These are phyloP conservation scores for Phytopythium vexans DNA, from an alignment of 352 stramenopile genomes.

Conservation along the genomic window DNA sequence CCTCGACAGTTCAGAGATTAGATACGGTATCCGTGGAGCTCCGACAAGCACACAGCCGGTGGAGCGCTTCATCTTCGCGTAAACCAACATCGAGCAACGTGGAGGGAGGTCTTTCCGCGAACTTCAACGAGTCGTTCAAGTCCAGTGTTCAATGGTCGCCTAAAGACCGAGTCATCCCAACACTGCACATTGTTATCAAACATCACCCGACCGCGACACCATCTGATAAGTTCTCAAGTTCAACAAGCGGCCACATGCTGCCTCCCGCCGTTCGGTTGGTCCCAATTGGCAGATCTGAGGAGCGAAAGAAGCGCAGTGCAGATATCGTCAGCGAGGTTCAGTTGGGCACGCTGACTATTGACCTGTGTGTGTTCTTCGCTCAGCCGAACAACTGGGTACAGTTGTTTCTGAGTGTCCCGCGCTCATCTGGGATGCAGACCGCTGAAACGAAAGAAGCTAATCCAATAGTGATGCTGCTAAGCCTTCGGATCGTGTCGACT, in stretches of 20 bases:
- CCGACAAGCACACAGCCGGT: too few species aligned
- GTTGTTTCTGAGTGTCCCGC: too few species aligned
- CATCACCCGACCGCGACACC: neutral
- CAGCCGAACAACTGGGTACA: conserved; percentile 10
- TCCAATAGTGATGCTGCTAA: too few species aligned
- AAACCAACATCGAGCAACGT: too few species aligned
- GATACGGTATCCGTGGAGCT: too few species aligned
- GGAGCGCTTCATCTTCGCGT: too few species aligned
- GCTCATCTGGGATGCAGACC: conserved; percentile 2
- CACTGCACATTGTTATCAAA: conserved; percentile 18
- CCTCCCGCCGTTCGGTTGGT: conserved; percentile 8
- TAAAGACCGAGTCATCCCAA: conserved; percentile 21
- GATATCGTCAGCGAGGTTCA: neutral
- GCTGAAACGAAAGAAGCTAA: neutral
- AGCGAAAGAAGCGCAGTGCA: conserved; percentile 1
- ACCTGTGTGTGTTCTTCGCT: conserved; percentile 16
- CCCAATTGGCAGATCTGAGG: neutral
- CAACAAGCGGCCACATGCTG: conserved; percentile 2
- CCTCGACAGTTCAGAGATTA: too few species aligned
- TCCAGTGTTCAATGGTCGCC: conserved; percentile 9
- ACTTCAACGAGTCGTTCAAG: too few species aligned
- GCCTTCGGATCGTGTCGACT: too few species aligned
- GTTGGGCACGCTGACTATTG: conserved; percentile 7
- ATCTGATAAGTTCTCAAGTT: neutral
- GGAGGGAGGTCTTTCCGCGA: too few species aligned